These are phyloP conservation scores for Grigorovia jiainica DNA, from an alignment of 805 yeast species.

Conservation along the genomic window DNA sequence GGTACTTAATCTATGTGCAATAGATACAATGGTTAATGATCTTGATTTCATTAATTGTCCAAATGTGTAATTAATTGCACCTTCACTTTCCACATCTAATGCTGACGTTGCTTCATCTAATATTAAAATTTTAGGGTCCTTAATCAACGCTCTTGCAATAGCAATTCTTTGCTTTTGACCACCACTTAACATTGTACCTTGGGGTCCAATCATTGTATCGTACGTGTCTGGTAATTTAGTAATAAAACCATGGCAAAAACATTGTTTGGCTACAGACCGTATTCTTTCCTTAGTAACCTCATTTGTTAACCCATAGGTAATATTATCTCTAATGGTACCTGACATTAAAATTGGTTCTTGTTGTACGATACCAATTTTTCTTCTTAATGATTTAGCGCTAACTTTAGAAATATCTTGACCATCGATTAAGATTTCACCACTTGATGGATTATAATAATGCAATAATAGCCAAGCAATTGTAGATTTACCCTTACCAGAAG, in stretches of 20 bases:
- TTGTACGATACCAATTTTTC: slow-evolving; percentile 59
- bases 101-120: slow-evolving; percentile 91
- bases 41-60: slow-evolving; percentile 50
- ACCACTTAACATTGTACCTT: slow-evolving; percentile 65
- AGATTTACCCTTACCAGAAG: slow-evolving; percentile 88
- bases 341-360: slow-evolving; percentile 73
- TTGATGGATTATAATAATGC: slow-evolving; percentile 42
- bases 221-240: slow-evolving; percentile 53
- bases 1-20: slow-evolving; percentile 89
- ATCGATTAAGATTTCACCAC: slow-evolving; percentile 41
- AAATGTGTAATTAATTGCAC: slow-evolving; percentile 75
- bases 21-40: slow-evolving; percentile 70
- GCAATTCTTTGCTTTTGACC: slow-evolving; percentile 89
- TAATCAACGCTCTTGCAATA: slow-evolving; percentile 72
- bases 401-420: slow-evolving; percentile 42
- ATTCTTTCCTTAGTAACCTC: slow-evolving; percentile 50
- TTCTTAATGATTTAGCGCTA: slow-evolving; percentile 45
- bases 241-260: slow-evolving; percentile 54
- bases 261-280: slow-evolving; percentile 38
- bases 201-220: slow-evolving; percentile 59
- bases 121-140: slow-evolving; percentile 61
- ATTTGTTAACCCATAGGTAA: slow-evolving; percentile 59
- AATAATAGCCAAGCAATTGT: slow-evolving; percentile 56
- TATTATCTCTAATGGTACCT: slow-evolving; percentile 72
- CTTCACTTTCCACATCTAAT: slow-evolving; percentile 61